Evolutionary conservation across 129 eudicot genomes (phyloP).

Genomic region (Silybum marianum): DNA sequence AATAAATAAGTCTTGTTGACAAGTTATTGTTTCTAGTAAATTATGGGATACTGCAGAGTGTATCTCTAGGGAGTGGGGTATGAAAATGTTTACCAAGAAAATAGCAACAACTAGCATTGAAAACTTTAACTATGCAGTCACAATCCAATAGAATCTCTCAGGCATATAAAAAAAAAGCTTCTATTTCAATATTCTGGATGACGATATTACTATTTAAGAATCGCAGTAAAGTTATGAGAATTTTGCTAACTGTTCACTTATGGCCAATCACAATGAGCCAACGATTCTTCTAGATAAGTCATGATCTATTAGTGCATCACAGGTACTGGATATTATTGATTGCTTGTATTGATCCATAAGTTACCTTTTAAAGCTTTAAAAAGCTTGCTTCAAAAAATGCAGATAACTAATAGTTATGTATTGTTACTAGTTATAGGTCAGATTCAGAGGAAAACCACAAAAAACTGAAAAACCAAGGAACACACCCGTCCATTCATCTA

Average conservation of each 20-base stretch:
- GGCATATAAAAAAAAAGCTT: conserved; percentile 25
- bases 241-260: conserved; percentile 22
- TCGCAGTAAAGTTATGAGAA: conserved; percentile 30
- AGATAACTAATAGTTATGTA: background rate
- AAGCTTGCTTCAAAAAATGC: background rate
- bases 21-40: conserved; percentile 13
- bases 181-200: conserved; percentile 33
- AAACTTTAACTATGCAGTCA: conserved; percentile 30
- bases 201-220: conserved; percentile 30
- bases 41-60: conserved; percentile 9
- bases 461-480: no score
- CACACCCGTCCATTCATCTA: no score
- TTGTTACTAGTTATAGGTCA: no score
- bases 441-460: no score
- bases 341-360: conserved; percentile 24
- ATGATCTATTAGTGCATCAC: conserved; percentile 21
- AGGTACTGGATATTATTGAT: conserved; percentile 14
- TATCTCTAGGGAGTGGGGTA: background rate
- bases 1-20: background rate
- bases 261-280: conserved; percentile 27
- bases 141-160: conserved; percentile 26
- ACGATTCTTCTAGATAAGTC: conserved; percentile 27
- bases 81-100: conserved; percentile 25
- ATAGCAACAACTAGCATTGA: conserved; percentile 18
- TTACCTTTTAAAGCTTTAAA: conserved; percentile 22